Conservation (phyloP, 2,329 filamentous ascomycete species). For the Cladophialophora immunda region DNA sequence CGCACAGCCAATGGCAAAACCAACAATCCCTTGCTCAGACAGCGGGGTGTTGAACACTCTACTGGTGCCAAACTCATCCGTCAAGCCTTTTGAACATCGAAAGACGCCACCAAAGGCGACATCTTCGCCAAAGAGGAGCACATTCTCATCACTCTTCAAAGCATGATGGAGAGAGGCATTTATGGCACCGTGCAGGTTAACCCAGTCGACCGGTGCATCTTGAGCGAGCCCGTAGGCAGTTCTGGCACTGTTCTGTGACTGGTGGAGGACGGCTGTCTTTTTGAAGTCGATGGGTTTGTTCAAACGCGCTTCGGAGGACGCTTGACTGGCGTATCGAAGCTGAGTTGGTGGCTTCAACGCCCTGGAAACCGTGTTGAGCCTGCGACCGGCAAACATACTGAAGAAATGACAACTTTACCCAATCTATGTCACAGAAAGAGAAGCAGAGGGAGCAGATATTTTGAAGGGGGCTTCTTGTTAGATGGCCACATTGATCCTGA, state of each 20-base stretch:
- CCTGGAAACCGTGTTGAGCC: constrained; percentile 18
- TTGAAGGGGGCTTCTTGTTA: constrained; percentile 25
- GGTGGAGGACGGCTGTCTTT: constrained; percentile 80
- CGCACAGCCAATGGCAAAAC: constrained; percentile 89
- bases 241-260: constrained; percentile 77
- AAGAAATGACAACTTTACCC: neutral
- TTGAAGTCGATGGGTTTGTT: constrained; percentile 90
- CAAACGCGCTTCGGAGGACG: constrained; percentile 65
- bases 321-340: constrained; percentile 39
- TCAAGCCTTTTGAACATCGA: constrained; percentile 88
- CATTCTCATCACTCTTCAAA: constrained; percentile 81
- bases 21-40: constrained; percentile 91
- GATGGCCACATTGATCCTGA: neutral
- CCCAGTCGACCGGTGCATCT: constrained; percentile 77
- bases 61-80: constrained; percentile 84
- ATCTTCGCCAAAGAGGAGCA: constrained; percentile 94
- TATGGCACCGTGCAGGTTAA: constrained; percentile 94
- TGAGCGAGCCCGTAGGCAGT: constrained; percentile 76
- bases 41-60: constrained; percentile 97
- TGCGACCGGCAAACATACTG: constrained; percentile 30
- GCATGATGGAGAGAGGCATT: constrained; percentile 88
- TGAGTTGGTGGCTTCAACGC: constrained; percentile 16
- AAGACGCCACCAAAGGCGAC: constrained; percentile 98
- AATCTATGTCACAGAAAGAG: constrained; percentile 2
- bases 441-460: constrained; percentile 10